A percentile compares a stretch with the other conserved stretches of the same genome.
Evolutionary conservation across 108 stramenopile genomes (phyloP).

Genomic region (Epipyxis sp.): DNA sequence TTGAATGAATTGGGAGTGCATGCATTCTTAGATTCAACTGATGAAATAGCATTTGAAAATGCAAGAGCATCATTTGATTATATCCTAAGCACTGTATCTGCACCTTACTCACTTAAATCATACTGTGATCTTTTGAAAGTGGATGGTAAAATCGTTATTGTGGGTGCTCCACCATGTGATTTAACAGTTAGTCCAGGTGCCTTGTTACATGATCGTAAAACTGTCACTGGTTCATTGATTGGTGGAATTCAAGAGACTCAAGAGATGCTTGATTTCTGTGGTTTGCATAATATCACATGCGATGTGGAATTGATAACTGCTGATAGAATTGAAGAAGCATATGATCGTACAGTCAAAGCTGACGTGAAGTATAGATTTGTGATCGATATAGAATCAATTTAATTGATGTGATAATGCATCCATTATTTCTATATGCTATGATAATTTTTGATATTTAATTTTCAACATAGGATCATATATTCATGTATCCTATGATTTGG

Average conservation of each 20-base stretch:
- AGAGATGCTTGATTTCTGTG: conserved; percentile 41
- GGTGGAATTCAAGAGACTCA: conserved; percentile 38
- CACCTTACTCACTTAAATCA: background rate
- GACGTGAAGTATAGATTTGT: conserved; percentile 34
- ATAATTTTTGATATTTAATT: background rate
- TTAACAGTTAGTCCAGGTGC: background rate
- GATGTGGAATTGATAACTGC: conserved; percentile 48
- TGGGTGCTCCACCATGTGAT: conserved; percentile 20
- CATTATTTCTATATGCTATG: background rate
- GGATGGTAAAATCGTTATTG: conserved; percentile 19
- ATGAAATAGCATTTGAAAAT: background rate
- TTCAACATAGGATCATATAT: background rate
- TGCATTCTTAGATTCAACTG: conserved; percentile 19
- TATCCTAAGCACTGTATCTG: conserved; percentile 30
- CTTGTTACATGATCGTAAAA: background rate
- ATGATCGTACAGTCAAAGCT: background rate
- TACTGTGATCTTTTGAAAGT: conserved; percentile 21
- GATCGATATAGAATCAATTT: conserved; percentile 21
- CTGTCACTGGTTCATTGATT: conserved; percentile 25
- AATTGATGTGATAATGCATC: background rate
- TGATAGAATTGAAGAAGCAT: conserved; percentile 4
- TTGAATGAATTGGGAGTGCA: conserved; percentile 20
- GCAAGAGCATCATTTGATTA: conserved; percentile 21
- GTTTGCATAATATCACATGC: conserved; percentile 29
- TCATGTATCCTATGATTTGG: background rate